A percentile compares a stretch with the other conserved stretches of the same genome.
Conservation (phyloP, 306 rosid species). For the Fragaria iinumae region DNA sequence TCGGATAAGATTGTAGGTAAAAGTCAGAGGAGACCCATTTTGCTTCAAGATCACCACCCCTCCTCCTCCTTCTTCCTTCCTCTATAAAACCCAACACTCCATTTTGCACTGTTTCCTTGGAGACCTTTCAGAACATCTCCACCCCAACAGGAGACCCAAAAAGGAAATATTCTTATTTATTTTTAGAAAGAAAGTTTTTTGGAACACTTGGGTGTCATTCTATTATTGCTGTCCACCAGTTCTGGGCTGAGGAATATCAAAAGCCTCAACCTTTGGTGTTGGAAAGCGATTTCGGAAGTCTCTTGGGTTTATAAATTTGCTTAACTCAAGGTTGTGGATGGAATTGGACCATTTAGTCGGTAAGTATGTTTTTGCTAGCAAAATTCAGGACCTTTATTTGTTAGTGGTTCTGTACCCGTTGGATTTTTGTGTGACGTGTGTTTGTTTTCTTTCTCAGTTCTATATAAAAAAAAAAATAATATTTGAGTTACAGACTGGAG, state of each 20-base stretch:
- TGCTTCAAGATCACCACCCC: not conserved
- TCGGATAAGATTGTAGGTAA: conserved; percentile 36
- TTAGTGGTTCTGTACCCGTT: conserved; percentile 42
- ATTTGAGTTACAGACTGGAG: not conserved
- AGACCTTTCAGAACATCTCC: not conserved
- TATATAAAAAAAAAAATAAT: no score
- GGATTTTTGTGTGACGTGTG: conserved; percentile 37
- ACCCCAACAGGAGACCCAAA: not conserved
- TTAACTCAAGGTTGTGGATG: conserved; percentile 32
- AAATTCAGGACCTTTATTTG: conserved; percentile 1
- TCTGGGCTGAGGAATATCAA: not conserved
- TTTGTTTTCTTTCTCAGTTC: not conserved
- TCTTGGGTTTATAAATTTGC: conserved; percentile 21
- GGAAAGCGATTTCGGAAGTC: conserved; percentile 42
- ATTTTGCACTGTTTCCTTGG: not conserved
- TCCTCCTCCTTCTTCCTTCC: not conserved
- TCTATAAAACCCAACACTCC: not conserved
- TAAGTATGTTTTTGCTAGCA: conserved; percentile 17
- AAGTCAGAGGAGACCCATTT: conserved; percentile 25
- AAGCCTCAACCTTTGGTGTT: conserved; percentile 21
- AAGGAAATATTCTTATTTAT: not conserved
- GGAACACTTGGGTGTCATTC: not conserved
- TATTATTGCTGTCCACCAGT: conserved; percentile 23
- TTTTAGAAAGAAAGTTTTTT: not conserved
- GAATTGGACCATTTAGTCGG: conserved; percentile 32